Percentiles rank a stretch among this genome's conserved stretches.
Evolutionary conservation across 2,329 filamentous ascomycete genomes (phyloP).

Genomic region (Calonectria pseudoreteaudii): DNA sequence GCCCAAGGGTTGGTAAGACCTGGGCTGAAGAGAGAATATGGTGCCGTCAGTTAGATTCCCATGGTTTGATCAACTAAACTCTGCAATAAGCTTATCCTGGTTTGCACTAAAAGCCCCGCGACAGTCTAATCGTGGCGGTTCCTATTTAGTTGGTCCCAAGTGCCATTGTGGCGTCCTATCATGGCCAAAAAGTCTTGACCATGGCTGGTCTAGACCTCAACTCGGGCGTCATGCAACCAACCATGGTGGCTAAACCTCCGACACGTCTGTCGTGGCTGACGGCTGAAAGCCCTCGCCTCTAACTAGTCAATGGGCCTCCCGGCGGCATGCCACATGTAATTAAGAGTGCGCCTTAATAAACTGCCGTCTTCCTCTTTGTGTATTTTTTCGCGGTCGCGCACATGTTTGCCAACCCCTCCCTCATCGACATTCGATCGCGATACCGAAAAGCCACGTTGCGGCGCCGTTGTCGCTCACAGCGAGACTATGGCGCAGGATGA

Average conservation of each 20-base stretch:
- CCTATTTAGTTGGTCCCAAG: neutral
- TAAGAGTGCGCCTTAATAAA: too few relatives aligned
- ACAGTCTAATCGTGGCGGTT: neutral
- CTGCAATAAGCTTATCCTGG: neutral
- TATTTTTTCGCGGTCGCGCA: neutral
- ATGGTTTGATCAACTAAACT: neutral
- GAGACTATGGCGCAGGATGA: neutral
- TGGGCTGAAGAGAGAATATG: too few relatives aligned
- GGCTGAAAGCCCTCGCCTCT: neutral
- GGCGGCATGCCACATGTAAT: too few relatives aligned
- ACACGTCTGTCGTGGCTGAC: neutral
- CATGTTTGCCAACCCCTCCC: neutral
- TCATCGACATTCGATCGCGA: neutral
- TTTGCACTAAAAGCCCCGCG: neutral
- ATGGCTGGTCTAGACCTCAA: neutral
- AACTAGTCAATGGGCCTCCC: neutral
- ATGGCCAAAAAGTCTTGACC: neutral
- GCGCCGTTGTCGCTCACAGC: neutral
- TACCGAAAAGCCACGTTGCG: neutral
- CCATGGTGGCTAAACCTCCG: neutral
- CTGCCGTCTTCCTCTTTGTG: neutral
- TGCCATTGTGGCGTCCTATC: neutral
- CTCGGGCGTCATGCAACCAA: neutral
- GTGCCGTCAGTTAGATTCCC: too few relatives aligned
- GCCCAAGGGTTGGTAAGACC: too few relatives aligned